These are phyloP conservation scores for Tylopilus sp. DNA, from an alignment of 768 basidiomycete species.

Conservation along the genomic window DNA sequence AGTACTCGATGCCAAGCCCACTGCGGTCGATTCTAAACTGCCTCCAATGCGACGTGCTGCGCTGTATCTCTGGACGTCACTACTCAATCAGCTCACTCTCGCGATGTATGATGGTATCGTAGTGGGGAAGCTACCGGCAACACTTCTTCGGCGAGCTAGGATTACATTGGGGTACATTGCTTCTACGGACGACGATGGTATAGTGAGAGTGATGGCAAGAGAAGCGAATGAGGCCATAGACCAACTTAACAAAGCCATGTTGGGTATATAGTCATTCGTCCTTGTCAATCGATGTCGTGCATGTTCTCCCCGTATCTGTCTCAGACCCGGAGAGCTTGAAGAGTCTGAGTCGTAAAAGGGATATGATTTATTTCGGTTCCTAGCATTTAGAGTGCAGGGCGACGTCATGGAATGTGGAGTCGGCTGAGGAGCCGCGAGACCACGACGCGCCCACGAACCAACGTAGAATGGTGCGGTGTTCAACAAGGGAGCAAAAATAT, in stretches of 20 bases:
- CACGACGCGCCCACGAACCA: conserved; percentile 29
- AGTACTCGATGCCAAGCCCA: conserved; percentile 54
- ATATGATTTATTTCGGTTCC: conserved; percentile 56
- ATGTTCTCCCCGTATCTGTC: conserved; percentile 89
- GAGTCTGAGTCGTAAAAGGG: conserved; percentile 84
- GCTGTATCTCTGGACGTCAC: conserved; percentile 71
- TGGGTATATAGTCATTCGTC: conserved; percentile 27
- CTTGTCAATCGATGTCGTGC: not conserved
- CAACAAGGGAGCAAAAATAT: not conserved
- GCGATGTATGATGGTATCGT: conserved; percentile 43
- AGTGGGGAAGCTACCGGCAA: conserved; percentile 20
- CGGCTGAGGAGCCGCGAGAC: conserved; percentile 24
- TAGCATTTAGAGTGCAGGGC: conserved; percentile 6
- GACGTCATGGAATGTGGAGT: conserved; percentile 17
- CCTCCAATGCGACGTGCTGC: conserved; percentile 84
- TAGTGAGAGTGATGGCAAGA: conserved; percentile 73
- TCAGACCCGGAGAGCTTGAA: conserved; percentile 59
- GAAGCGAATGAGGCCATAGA: conserved; percentile 59
- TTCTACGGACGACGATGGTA: conserved; percentile 65
- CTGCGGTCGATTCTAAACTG: conserved; percentile 55
- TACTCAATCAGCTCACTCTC: conserved; percentile 60
- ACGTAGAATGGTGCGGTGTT: not conserved
- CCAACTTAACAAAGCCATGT: conserved; percentile 44
- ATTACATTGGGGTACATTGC: conserved; percentile 67
- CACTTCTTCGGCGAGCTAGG: conserved; percentile 47